Percentiles rank a stretch among this genome's conserved stretches.
These are phyloP conservation scores for Bombardia bombarda DNA, from an alignment of 495 filamentous ascomycete species.

Conservation along the genomic window DNA sequence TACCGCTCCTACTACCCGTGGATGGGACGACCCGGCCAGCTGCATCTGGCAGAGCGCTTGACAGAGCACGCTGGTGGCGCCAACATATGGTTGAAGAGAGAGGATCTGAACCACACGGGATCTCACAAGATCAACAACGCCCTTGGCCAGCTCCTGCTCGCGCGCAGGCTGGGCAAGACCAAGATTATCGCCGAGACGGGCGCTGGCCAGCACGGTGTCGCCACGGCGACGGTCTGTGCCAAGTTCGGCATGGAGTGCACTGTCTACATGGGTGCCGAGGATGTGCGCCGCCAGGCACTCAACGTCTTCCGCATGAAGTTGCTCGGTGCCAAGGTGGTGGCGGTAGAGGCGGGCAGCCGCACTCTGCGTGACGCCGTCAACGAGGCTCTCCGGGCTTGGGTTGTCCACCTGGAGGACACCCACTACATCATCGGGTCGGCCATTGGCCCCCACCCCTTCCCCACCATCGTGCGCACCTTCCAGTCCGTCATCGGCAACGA, in stretches of 20 bases:
- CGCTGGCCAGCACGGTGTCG: slow-evolving; percentile 94
- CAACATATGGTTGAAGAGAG: slow-evolving; percentile 91
- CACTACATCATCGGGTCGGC: slow-evolving; percentile 96
- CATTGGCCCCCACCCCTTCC: slow-evolving; percentile 92
- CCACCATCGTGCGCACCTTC: slow-evolving; percentile 92
- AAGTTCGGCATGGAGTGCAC: slow-evolving; percentile 96
- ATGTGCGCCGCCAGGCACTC: slow-evolving; percentile 84
- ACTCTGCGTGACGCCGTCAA: slow-evolving; percentile 95
- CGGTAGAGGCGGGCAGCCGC: slow-evolving; percentile 76
- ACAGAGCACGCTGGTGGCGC: slow-evolving; percentile 85
- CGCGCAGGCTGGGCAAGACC: slow-evolving; percentile 75
- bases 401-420: slow-evolving; percentile 75
- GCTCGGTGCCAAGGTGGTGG: slow-evolving; percentile 80
- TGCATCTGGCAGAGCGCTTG: slow-evolving; percentile 80
- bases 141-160: slow-evolving; percentile 79
- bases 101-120: slow-evolving; percentile 82
- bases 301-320: slow-evolving; percentile 97
- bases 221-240: slow-evolving; percentile 90
- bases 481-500: slow-evolving; percentile 89
- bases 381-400: slow-evolving; percentile 85
- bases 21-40: slow-evolving; percentile 89
- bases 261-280: slow-evolving; percentile 93
- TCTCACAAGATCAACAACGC: slow-evolving; percentile 99
- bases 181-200: slow-evolving; percentile 94
- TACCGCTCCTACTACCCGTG: slow-evolving; percentile 95